phyloP scores from a whole-genome alignment of 257 asterid genomes.

The Solanum pinnatisectum region DNA sequence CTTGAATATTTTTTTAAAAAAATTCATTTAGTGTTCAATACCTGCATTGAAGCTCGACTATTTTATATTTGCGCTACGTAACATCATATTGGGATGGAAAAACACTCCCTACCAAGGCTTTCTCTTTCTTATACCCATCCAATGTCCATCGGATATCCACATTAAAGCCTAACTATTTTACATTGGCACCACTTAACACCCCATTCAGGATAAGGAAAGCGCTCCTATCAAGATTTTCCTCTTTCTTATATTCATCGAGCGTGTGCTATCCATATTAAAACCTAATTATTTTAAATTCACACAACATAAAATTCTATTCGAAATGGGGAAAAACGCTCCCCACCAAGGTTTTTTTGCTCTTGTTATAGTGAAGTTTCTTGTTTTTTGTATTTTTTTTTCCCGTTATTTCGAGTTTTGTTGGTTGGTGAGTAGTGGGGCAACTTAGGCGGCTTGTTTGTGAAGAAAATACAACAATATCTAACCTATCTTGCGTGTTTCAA shows the following conservation, averaged over 20 bases:
- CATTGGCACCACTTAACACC: no score
- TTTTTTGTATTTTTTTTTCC: background rate
- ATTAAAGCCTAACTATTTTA: no score
- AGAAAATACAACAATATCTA: background rate
- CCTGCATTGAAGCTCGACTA: accelerated
- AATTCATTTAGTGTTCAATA: no score
- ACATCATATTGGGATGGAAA: accelerated
- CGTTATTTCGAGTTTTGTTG: background rate
- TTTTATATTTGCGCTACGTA: accelerated
- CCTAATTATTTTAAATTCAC: no score
- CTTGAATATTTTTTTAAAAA: no score
- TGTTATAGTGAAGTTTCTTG: background rate
- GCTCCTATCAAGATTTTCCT: no score
- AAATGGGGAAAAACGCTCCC: background rate
- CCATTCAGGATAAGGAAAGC: no score
- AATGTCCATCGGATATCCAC: no score
- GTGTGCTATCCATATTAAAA: no score
- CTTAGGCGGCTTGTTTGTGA: slow-evolving; percentile 1
- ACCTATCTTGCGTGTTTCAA: background rate
- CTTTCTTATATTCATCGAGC: accelerated
- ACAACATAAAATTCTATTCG: background rate
- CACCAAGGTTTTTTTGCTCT: background rate
- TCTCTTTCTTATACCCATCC: background rate
- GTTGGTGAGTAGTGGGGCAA: slow-evolving; percentile 6
- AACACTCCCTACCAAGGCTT: background rate